Evolutionary conservation across 139 green algal species (phyloP).

Genomic region (Ulvella scutata): DNA sequence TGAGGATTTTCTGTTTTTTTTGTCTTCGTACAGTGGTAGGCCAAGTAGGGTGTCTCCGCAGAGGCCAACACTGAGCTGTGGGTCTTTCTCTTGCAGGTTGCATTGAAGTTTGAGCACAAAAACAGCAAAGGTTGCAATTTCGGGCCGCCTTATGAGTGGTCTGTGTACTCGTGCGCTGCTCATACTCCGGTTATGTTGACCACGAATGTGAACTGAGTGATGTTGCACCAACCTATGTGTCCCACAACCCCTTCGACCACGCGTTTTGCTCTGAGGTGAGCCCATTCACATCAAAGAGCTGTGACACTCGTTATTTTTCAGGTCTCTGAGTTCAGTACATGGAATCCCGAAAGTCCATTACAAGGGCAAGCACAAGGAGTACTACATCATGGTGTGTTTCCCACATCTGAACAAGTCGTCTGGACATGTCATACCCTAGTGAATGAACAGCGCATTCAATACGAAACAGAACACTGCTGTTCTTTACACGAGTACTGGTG

Average conservation of each 20-base stretch:
- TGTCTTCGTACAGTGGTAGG: too few species aligned
- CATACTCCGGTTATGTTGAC: background rate
- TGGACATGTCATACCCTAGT: too few species aligned
- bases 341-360: slow-evolving; percentile 92
- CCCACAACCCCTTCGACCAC: too few species aligned
- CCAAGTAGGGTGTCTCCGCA: too few species aligned
- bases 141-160: slow-evolving; percentile 96
- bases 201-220: background rate
- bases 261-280: slow-evolving; percentile 2
- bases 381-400: slow-evolving; percentile 98
- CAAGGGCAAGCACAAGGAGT: slow-evolving; percentile 92
- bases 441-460: too few species aligned
- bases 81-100: slow-evolving; percentile 60
- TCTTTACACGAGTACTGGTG: too few species aligned
- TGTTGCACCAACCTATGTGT: too few species aligned
- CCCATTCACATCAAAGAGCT: background rate
- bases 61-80: too few species aligned
- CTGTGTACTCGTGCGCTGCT: slow-evolving; percentile 74
- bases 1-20: background rate
- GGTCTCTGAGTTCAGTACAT: slow-evolving; percentile 53
- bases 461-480: too few species aligned
- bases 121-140: slow-evolving; percentile 97
- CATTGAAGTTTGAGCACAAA: slow-evolving; percentile 95
- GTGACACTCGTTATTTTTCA: slow-evolving; percentile 12
- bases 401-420: too few species aligned